phyloP scores from a whole-genome alignment of 202 grass and related monocot species.

The Zoysia matrella region DNA sequence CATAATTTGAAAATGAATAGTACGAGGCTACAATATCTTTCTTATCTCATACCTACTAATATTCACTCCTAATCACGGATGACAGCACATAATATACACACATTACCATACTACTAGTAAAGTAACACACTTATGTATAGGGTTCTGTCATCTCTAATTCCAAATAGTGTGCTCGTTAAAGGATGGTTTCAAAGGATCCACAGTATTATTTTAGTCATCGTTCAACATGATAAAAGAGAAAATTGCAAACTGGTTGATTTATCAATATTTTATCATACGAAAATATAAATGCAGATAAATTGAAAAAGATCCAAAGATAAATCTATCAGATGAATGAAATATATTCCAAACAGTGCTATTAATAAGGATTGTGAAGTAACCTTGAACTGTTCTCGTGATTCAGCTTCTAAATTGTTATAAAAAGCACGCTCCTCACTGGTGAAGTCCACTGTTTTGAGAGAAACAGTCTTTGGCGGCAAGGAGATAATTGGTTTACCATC shows the following conservation, averaged over 20 bases:
- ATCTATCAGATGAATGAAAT: conserved; percentile 1
- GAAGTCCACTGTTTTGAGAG: conserved; percentile 85
- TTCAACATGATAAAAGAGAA: conserved; percentile 20
- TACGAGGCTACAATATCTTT: not conserved
- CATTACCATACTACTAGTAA: not conserved
- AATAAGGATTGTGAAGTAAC: conserved; percentile 47
- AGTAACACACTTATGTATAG: not conserved
- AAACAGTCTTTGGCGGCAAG: conserved; percentile 83
- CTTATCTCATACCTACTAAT: not conserved
- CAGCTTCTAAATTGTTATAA: conserved; percentile 33
- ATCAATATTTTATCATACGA: not conserved
- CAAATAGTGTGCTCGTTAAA: no score
- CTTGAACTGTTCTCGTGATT: conserved; percentile 97
- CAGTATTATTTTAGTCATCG: not conserved
- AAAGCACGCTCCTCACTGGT: conserved; percentile 73
- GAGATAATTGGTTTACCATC: conserved; percentile 34
- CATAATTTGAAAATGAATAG: conserved; percentile 16
- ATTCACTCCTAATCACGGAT: conserved; percentile 3
- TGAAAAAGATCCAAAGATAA: conserved; percentile 16
- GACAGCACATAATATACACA: not conserved
- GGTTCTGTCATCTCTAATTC: no score
- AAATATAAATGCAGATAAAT: not conserved
- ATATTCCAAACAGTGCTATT: not conserved
- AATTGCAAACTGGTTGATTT: not conserved
- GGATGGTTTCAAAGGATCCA: no score